phyloP scores from a whole-genome alignment of 75 land plant species.

The Adiantum capillusveneris region DNA sequence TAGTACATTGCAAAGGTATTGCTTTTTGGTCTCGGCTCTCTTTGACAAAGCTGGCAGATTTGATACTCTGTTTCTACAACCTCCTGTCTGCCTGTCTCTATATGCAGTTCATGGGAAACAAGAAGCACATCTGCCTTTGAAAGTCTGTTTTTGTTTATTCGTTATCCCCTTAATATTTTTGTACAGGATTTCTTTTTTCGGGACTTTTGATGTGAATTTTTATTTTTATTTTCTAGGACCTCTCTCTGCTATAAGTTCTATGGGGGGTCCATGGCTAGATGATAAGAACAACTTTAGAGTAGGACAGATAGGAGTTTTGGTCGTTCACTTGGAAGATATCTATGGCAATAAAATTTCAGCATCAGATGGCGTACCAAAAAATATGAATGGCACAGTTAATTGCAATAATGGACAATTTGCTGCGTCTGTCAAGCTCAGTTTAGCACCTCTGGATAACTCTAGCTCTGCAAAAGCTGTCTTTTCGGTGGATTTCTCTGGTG shows the following conservation, averaged over 20 bases:
- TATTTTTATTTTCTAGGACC: background rate
- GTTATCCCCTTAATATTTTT: no score
- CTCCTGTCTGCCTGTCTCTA: no score
- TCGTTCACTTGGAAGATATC: background rate
- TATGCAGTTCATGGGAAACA: no score
- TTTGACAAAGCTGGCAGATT: no score
- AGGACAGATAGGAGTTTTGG: background rate
- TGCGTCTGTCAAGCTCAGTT: background rate
- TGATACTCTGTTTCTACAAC: no score
- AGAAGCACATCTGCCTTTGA: no score
- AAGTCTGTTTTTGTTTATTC: no score
- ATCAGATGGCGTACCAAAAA: background rate
- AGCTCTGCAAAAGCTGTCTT: background rate
- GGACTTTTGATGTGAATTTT: no score
- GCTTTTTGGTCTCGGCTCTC: no score
- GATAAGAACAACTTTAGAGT: background rate
- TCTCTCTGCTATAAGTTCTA: background rate
- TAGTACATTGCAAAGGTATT: no score
- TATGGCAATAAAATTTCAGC: constrained; percentile 1
- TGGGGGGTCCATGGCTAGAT: background rate
- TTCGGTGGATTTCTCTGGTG: background rate
- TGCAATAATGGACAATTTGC: background rate
- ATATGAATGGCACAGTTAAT: background rate
- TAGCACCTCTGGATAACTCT: background rate
- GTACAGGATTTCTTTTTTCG: no score